Evolutionary conservation across 805 yeast species (phyloP).

Genomic region (Pachysolen tannophilus): DNA sequence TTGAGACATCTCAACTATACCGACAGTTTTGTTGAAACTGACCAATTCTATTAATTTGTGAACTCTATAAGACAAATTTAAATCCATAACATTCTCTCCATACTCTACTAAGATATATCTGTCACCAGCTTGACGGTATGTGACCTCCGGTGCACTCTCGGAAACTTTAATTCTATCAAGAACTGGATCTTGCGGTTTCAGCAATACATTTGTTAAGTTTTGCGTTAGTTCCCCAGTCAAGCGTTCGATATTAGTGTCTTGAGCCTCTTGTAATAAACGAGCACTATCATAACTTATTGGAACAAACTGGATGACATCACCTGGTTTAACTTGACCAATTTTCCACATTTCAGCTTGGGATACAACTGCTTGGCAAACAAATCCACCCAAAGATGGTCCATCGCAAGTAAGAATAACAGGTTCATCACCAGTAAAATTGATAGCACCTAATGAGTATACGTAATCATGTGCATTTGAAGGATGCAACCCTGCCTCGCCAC

Average conservation of each 20-base stretch:
- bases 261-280: constrained; percentile 48
- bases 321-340: constrained; percentile 96
- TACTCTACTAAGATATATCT: constrained; percentile 87
- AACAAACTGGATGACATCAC: constrained; percentile 73
- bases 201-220: constrained; percentile 24
- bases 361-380: constrained; percentile 94
- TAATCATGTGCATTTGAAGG: constrained; percentile 99
- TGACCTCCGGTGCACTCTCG: constrained; percentile 55
- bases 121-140: constrained; percentile 96
- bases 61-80: constrained; percentile 79
- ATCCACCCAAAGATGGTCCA: constrained; percentile 97
- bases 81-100: constrained; percentile 82
- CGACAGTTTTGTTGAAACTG: constrained; percentile 52
- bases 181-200: constrained; percentile 61
- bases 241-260: constrained; percentile 44
- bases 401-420: constrained; percentile 96
- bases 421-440: constrained; percentile 97
- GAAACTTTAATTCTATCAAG: constrained; percentile 43
- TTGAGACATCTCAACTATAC: constrained; percentile 92
- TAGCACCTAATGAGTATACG: constrained; percentile 93
- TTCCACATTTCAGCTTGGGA: constrained; percentile 97
- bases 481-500: constrained; percentile 97
- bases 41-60: constrained; percentile 75
- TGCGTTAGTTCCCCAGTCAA: constrained; percentile 32
- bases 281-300: constrained; percentile 72